phyloP scores from a whole-genome alignment of 2,329 filamentous ascomycete species.

The Diaporthe citrichinensis region DNA sequence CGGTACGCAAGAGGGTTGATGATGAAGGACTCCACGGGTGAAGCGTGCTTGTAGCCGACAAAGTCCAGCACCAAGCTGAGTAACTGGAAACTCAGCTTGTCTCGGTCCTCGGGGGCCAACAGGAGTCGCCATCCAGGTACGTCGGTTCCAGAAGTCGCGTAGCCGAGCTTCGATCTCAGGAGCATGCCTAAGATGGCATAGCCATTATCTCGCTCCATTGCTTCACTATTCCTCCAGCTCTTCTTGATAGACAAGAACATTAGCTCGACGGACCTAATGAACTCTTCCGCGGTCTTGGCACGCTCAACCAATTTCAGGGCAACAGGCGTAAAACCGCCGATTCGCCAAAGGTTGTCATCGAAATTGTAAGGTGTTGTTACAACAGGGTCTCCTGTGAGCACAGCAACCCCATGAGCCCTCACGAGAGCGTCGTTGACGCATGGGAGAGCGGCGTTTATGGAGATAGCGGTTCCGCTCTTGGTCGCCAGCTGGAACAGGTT shows the following conservation, averaged over 20 bases:
- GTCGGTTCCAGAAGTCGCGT: conserved; percentile 55
- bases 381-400: conserved; percentile 86
- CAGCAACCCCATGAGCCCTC: conserved; percentile 82
- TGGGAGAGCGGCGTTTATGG: conserved; percentile 89
- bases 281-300: conserved; percentile 77
- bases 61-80: conserved; percentile 86
- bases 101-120: conserved; percentile 67
- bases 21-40: conserved; percentile 89
- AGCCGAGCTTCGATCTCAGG: conserved; percentile 84
- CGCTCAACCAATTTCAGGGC: conserved; percentile 88
- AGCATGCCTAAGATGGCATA: conserved; percentile 90
- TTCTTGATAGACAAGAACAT: conserved; percentile 88
- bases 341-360: conserved; percentile 92
- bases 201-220: conserved; percentile 96
- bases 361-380: conserved; percentile 85
- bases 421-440: conserved; percentile 91
- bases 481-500: conserved; percentile 79
- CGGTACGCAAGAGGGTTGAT: conserved; percentile 96
- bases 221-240: conserved; percentile 98
- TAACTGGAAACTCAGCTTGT: conserved; percentile 72
- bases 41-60: conserved; percentile 86
- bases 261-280: conserved; percentile 84
- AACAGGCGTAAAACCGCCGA: conserved; percentile 91
- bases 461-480: conserved; percentile 82
- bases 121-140: conserved; percentile 56